phyloP scores from a whole-genome alignment of 2,329 filamentous ascomycete genomes.

The Beauveria bassiana region DNA sequence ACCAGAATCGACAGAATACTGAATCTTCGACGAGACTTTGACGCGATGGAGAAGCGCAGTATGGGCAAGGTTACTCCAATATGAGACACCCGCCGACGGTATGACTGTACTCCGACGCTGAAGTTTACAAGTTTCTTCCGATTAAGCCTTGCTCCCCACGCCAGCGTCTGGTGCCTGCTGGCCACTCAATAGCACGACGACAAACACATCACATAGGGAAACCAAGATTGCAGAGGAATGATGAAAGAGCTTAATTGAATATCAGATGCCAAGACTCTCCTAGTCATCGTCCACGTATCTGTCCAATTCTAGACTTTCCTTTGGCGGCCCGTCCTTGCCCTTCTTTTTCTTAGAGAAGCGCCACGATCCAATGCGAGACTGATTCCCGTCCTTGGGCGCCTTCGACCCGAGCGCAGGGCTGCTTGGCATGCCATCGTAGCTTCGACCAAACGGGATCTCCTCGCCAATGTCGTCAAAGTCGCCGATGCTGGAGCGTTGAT shows the following conservation, averaged over 20 bases:
- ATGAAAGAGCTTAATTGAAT: background rate
- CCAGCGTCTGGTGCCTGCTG: no score
- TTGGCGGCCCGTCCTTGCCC: slow-evolving; percentile 37
- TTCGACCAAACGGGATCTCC: slow-evolving; percentile 38
- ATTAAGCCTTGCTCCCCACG: no score
- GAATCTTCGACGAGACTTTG: no score
- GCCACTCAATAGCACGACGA: no score
- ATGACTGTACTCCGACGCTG: no score
- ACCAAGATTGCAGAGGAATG: background rate
- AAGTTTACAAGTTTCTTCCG: no score
- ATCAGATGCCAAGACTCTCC: background rate
- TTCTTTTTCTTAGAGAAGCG: slow-evolving; percentile 55
- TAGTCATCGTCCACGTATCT: slow-evolving; percentile 24
- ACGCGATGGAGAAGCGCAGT: no score
- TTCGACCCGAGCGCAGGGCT: slow-evolving; percentile 49
- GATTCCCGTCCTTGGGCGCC: slow-evolving; percentile 38
- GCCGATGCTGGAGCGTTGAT: slow-evolving; percentile 49
- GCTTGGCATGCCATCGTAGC: slow-evolving; percentile 48
- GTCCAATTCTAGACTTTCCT: slow-evolving; percentile 47
- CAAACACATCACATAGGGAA: no score
- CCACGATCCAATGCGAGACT: slow-evolving; percentile 44
- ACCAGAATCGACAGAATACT: no score
- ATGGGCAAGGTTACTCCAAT: no score
- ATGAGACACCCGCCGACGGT: no score
- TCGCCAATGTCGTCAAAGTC: slow-evolving; percentile 47